phyloP scores from a whole-genome alignment of 306 rosid genomes.

The Lablab purpureus region DNA sequence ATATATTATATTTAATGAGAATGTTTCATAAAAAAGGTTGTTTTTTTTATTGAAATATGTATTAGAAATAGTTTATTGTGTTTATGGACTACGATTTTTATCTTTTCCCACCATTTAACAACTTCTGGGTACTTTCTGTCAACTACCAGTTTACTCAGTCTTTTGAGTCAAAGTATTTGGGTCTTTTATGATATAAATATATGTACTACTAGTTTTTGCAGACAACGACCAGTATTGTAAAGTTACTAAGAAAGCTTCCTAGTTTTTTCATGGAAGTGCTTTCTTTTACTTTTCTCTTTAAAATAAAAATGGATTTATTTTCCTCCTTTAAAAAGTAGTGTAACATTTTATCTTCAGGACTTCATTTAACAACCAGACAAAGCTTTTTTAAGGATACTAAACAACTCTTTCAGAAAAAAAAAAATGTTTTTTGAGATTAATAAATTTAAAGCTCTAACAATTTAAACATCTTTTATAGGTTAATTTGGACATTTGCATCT shows the following conservation, averaged over 20 bases:
- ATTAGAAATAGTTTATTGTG: not conserved
- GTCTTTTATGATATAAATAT: not conserved
- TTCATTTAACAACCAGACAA: too few relatives aligned
- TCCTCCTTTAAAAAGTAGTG: too few relatives aligned
- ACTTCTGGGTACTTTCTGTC: conserved; percentile 15
- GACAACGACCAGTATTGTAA: not conserved
- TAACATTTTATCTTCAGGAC: too few relatives aligned
- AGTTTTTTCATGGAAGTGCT: not conserved
- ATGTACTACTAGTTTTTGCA: not conserved
- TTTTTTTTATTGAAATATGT: too few relatives aligned
- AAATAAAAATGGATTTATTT: too few relatives aligned
- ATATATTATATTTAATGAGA: not conserved
- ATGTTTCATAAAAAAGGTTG: not conserved
- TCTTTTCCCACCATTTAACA: not conserved
- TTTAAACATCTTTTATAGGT: too few relatives aligned
- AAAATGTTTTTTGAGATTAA: too few relatives aligned
- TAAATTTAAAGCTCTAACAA: too few relatives aligned
- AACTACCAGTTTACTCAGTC: not conserved
- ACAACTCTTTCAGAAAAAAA: too few relatives aligned
- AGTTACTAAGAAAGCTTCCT: not conserved
- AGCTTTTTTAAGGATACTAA: too few relatives aligned
- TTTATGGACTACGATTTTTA: not conserved
- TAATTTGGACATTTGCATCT: too few relatives aligned
- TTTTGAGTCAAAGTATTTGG: not conserved
- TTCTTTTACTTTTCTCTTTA: too few relatives aligned